These are phyloP conservation scores for Aspergillus cavernicola DNA, from an alignment of 495 filamentous ascomycete species.

Conservation along the genomic window DNA sequence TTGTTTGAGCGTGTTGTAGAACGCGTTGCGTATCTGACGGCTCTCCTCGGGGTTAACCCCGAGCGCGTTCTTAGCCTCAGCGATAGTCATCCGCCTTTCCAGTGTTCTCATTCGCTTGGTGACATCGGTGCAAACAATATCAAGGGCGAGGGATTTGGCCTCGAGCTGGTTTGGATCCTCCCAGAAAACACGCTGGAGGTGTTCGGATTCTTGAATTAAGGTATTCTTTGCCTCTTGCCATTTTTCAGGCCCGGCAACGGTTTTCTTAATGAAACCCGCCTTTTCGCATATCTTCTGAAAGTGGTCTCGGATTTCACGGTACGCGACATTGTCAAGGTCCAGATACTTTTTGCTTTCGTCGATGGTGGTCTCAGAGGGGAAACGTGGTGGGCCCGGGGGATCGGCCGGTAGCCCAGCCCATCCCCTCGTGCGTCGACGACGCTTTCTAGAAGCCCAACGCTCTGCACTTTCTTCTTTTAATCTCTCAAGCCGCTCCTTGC, in stretches of 20 bases:
- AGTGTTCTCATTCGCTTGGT: constrained; percentile 71
- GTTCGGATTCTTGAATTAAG: constrained; percentile 60
- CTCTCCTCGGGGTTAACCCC: constrained; percentile 69
- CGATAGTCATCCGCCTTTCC: constrained; percentile 60
- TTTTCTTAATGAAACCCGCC: constrained; percentile 68
- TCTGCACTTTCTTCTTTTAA: constrained; percentile 63
- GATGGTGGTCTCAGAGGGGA: constrained; percentile 77
- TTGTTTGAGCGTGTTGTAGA: constrained; percentile 62
- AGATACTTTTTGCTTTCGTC: constrained; percentile 73
- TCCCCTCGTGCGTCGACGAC: constrained; percentile 65
- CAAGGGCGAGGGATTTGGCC: constrained; percentile 62
- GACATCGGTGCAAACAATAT: constrained; percentile 77
- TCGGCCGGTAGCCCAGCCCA: constrained; percentile 73
- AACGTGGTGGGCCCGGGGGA: constrained; percentile 69
- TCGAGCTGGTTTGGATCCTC: constrained; percentile 46
- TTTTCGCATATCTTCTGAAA: constrained; percentile 68
- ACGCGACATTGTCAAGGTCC: constrained; percentile 57
- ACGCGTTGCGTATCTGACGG: constrained; percentile 59
- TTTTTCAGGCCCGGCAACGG: constrained; percentile 61
- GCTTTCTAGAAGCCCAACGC: constrained; percentile 61
- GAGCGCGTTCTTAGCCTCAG: constrained; percentile 69
- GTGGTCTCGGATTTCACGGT: constrained; percentile 59
- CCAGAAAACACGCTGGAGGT: constrained; percentile 62
- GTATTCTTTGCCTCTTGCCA: constrained; percentile 71
- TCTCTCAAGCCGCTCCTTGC: constrained; percentile 51